Evolutionary conservation across 768 basidiomycete genomes (phyloP).

Genomic region (Collybia nuda): DNA sequence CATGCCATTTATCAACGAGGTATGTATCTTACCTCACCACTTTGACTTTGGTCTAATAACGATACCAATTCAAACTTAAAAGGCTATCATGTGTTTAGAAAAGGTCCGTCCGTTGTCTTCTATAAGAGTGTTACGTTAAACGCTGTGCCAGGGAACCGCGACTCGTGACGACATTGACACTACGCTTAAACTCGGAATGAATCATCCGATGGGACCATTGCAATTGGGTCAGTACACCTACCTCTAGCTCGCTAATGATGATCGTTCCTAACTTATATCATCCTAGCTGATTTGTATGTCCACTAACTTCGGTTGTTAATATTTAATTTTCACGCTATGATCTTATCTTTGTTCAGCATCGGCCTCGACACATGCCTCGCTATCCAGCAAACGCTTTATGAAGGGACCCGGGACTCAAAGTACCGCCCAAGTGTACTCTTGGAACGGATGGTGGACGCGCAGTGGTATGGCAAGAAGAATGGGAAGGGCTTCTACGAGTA

Average conservation of each 20-base stretch:
- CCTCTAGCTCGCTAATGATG: neutral
- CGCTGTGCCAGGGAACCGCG: slow-evolving; percentile 71
- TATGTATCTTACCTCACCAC: slow-evolving; percentile 21
- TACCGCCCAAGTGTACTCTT: slow-evolving; percentile 90
- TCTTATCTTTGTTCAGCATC: slow-evolving; percentile 52
- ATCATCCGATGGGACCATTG: slow-evolving; percentile 92
- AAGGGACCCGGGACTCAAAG: slow-evolving; percentile 90
- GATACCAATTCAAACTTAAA: neutral
- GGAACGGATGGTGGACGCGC: slow-evolving; percentile 95
- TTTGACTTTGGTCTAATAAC: too few species aligned
- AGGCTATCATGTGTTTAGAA: slow-evolving; percentile 93
- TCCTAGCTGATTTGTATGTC: slow-evolving; percentile 56
- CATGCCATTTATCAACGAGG: slow-evolving; percentile 98
- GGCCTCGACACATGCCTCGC: slow-evolving; percentile 97
- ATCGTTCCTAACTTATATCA: slow-evolving; percentile 2
- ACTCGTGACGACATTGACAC: slow-evolving; percentile 95
- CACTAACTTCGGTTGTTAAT: slow-evolving; percentile 1
- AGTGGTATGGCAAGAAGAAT: slow-evolving; percentile 90
- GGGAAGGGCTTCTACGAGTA: slow-evolving; percentile 97
- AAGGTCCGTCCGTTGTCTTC: slow-evolving; percentile 47
- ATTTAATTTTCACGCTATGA: neutral
- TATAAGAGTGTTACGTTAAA: neutral
- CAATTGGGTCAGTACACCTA: slow-evolving; percentile 61
- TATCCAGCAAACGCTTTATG: slow-evolving; percentile 87
- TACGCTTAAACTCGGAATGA: slow-evolving; percentile 91